Evolutionary conservation across 2,329 filamentous ascomycete genomes (phyloP).

Genomic region (Calonectria henricotiae): DNA sequence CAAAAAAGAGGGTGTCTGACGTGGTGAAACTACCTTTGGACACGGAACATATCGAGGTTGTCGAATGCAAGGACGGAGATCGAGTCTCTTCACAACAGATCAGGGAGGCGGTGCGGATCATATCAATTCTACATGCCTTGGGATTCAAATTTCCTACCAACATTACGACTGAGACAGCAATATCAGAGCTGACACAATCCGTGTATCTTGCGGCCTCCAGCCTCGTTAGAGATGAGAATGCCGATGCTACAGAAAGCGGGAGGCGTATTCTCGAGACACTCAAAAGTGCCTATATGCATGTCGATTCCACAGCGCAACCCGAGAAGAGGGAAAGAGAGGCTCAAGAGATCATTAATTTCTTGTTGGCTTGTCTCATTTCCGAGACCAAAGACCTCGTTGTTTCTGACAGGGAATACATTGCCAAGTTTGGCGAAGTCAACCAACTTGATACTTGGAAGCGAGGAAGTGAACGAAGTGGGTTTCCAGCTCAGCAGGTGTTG

Average conservation of each 20-base stretch:
- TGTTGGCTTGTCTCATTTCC: neutral
- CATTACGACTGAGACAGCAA: neutral
- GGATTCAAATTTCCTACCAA: conserved; percentile 12
- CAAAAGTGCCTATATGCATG: neutral
- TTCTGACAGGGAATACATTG: neutral
- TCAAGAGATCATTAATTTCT: neutral
- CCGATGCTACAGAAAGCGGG: neutral
- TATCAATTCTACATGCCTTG: neutral
- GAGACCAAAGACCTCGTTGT: neutral
- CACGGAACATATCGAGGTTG: neutral
- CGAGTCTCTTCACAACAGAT: neutral
- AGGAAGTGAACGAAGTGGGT: neutral
- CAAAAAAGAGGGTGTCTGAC: neutral
- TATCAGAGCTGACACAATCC: neutral
- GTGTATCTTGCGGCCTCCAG: neutral
- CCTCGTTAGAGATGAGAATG: neutral
- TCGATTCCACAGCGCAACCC: neutral
- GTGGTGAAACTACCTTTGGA: neutral
- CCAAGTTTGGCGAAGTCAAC: neutral
- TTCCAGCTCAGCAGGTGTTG: neutral
- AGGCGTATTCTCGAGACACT: neutral
- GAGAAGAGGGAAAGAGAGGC: neutral
- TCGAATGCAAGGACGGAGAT: neutral
- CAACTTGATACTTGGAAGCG: neutral
- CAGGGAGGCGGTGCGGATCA: neutral